phyloP scores from a whole-genome alignment of 139 green algal species.

The Chlorella sorokiniana region DNA sequence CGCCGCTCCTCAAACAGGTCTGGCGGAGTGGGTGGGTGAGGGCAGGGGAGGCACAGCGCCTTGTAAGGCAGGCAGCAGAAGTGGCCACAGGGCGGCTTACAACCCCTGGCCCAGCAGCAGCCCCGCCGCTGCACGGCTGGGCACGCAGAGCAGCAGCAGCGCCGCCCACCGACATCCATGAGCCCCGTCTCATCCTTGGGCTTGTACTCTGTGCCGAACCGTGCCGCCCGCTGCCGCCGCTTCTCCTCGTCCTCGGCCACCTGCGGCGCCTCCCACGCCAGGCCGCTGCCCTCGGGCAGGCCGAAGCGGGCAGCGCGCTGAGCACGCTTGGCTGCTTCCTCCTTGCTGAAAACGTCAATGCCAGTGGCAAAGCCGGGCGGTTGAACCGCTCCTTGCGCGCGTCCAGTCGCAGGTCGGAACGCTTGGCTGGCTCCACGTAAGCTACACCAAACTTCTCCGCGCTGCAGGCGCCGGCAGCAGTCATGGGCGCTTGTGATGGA shows the following conservation, averaged over 20 bases:
- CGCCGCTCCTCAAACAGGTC: constrained; percentile 25
- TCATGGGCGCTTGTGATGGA: background rate
- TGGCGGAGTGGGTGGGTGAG: background rate
- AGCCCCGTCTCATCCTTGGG: constrained; percentile 58
- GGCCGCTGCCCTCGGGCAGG: constrained; percentile 13
- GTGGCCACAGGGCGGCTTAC: too few species aligned
- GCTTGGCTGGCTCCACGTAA: constrained; percentile 58
- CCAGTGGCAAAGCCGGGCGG: constrained; percentile 64
- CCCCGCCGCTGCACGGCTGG: too few species aligned
- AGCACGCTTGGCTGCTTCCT: constrained; percentile 66
- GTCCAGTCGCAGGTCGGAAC: constrained; percentile 54
- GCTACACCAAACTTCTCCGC: constrained; percentile 65
- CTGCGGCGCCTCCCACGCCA: constrained; percentile 35
- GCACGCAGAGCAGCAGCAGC: background rate
- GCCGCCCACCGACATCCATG: constrained; percentile 65
- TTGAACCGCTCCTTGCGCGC: constrained; percentile 40
- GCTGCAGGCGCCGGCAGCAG: constrained; percentile 35
- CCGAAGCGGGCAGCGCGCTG: constrained; percentile 66
- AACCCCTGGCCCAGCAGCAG: too few species aligned
- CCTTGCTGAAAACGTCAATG: constrained; percentile 68
- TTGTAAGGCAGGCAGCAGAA: background rate
- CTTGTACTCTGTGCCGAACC: constrained; percentile 70
- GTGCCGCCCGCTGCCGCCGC: constrained; percentile 57
- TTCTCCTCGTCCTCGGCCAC: constrained; percentile 55
- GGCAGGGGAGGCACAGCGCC: too few species aligned